Evolutionary conservation across 2,329 filamentous ascomycete genomes (phyloP), one percentile per base, ranked within the genome.

Genomic region (Fusarium chlamydosporum): DNA sequence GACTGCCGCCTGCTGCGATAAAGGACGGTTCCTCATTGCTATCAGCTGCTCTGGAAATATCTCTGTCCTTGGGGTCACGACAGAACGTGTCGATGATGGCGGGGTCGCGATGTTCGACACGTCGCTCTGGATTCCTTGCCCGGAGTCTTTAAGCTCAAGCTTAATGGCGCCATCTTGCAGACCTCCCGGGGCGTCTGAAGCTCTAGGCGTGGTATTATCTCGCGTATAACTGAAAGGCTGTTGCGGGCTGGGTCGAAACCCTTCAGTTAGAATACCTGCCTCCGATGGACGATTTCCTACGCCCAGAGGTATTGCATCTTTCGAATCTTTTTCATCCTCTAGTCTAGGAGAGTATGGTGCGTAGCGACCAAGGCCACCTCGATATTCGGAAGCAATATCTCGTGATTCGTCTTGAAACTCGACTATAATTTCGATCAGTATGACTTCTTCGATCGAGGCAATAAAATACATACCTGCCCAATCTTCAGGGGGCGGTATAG

Each of bases 401-500:
- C 94, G 87, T 23, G 94, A 97, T 76, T 98, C 94, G 76, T 97
- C 95, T 74, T 91, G 86, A 72, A 98, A 97, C 53, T 88, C 85
- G 15, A 97, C 88, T 86, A 20, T 23, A 13, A 27, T 20, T 16
- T 4, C 15, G 33, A 40, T 74, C 43, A 73, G 59, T 41, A 65
- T 42, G 61, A 18, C 23, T 29, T 26, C 23, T 33, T 42, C 18
- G 10, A 23, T 26, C 16, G 29, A 4, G 40, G 38, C 16, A 10
- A 40, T 13, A 11, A 33, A 29, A 38, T n/a, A 46, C 73, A 40
- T 72, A 77, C 76, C 72, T 57, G 62, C 59, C 69, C 75, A 74
- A 15, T 68, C 62, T 26, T 55, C 56, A 5, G 71, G 53, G n/a
- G 48, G 45, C 18, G 71, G 55, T 48, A 70, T 81, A 48, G 86